phyloP scores from a whole-genome alignment of 2,329 filamentous ascomycete species.

The Mycogone perniciosa region DNA sequence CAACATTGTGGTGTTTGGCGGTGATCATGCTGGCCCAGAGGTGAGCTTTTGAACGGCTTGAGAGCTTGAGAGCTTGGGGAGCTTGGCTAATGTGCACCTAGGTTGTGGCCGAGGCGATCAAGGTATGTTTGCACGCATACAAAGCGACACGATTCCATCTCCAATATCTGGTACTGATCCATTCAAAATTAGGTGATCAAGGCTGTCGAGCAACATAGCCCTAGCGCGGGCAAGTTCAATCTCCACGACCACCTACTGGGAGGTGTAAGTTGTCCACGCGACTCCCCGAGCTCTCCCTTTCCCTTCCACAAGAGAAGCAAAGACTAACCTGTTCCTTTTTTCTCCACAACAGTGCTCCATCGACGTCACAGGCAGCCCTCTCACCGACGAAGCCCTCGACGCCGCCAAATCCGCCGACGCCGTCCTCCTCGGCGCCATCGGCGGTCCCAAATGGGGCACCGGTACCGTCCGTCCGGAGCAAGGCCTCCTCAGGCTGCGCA shows the following conservation, averaged over 20 bases:
- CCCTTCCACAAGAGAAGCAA: not conserved
- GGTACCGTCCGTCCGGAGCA: slow-evolving; percentile 84
- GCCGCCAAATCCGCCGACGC: slow-evolving; percentile 84
- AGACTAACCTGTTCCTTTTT: not conserved
- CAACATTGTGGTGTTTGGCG: slow-evolving; percentile 75
- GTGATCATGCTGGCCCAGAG: slow-evolving; percentile 83
- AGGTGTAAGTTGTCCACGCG: slow-evolving; percentile 58
- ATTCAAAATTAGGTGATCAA: slow-evolving; percentile 60
- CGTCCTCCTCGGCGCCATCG: slow-evolving; percentile 87
- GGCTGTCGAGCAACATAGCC: slow-evolving; percentile 65
- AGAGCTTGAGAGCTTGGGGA: not conserved
- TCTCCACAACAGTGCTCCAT: slow-evolving; percentile 65
- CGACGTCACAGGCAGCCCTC: slow-evolving; percentile 67
- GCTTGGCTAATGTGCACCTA: slow-evolving; percentile 15
- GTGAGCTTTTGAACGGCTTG: slow-evolving; percentile 32
- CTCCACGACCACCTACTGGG: slow-evolving; percentile 86
- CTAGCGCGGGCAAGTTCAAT: slow-evolving; percentile 71
- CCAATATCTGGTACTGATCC: not conserved
- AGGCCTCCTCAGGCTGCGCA: slow-evolving; percentile 83
- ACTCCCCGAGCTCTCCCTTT: not conserved
- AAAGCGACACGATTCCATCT: not conserved
- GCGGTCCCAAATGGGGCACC: slow-evolving; percentile 94
- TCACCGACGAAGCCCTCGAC: slow-evolving; percentile 75
- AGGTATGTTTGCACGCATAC: slow-evolving; percentile 47
- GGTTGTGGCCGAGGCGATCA: slow-evolving; percentile 80